Conservation (phyloP, 805 yeast species). For the Dipodascus albidus region DNA sequence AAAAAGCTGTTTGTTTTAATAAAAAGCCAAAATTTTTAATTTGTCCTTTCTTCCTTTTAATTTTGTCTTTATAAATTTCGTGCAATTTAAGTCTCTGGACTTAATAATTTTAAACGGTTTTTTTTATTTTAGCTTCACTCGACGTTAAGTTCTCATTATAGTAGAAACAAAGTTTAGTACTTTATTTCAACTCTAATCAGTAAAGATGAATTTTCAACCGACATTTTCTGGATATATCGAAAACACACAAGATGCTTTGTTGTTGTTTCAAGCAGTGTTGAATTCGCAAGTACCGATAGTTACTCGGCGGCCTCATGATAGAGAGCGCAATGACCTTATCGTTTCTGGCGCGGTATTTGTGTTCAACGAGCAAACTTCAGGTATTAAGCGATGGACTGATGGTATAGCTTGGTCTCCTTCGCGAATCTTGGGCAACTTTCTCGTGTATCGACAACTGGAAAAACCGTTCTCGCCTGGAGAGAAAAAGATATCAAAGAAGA, state of each 20-base stretch:
- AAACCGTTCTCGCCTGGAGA: conserved; percentile 34
- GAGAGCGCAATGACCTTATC: conserved; percentile 56
- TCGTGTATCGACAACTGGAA: conserved; percentile 67
- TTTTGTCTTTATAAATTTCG: not conserved
- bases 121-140: no score
- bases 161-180: not conserved
- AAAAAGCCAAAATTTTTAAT: not conserved
- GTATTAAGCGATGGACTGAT: conserved; percentile 88
- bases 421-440: conserved; percentile 70
- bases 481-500: conserved; percentile 22
- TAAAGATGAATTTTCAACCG: conserved; percentile 29
- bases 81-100: not conserved
- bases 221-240: conserved; percentile 63
- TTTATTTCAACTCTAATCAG: conserved; percentile 8
- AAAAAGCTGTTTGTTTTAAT: not conserved
- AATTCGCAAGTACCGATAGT: conserved; percentile 45
- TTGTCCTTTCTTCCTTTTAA: not conserved
- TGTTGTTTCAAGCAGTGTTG: conserved; percentile 62
- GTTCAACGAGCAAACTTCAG: conserved; percentile 67
- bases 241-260: conserved; percentile 66
- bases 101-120: no score
- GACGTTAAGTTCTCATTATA: no score
- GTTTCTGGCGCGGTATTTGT: conserved; percentile 72
- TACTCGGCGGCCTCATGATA: conserved; percentile 65
- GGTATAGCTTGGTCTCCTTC: conserved; percentile 86